A percentile compares a stretch with the other conserved stretches of the same genome.
These are phyloP conservation scores for Fusarium graminum DNA, from an alignment of 2,329 filamentous ascomycete genomes.

Conservation along the genomic window DNA sequence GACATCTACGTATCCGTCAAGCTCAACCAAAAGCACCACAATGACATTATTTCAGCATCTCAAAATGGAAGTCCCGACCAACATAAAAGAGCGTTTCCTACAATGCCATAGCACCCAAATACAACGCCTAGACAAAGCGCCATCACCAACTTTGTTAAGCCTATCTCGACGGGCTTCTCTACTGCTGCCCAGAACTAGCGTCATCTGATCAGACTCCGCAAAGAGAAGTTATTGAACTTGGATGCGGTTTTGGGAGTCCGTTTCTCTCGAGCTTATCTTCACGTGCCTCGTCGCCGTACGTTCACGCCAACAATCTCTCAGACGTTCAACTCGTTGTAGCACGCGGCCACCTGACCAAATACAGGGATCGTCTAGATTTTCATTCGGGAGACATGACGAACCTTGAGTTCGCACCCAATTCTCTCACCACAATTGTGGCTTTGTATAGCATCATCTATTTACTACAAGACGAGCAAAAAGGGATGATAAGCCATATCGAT, in stretches of 20 bases:
- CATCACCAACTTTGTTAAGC: slow-evolving; percentile 7
- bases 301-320: slow-evolving; percentile 27
- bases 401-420: slow-evolving; percentile 11
- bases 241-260: slow-evolving; percentile 25
- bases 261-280: slow-evolving; percentile 12
- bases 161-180: slow-evolving; percentile 9
- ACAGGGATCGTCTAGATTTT: not conserved
- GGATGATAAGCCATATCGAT: slow-evolving; percentile 5
- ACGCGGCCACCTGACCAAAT: not conserved
- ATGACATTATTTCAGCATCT: fast-evolving
- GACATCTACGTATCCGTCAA: not conserved
- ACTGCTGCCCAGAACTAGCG: slow-evolving; percentile 2
- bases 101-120: slow-evolving; percentile 17
- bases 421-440: slow-evolving; percentile 16
- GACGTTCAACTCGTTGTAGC: slow-evolving; percentile 18
- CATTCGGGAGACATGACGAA: slow-evolving; percentile 23
- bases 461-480: slow-evolving; percentile 13
- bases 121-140: slow-evolving; percentile 31
- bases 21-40: not conserved
- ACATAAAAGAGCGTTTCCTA: slow-evolving; percentile 16
- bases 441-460: slow-evolving; percentile 34
- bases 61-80: not conserved
- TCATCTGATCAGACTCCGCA: not conserved
- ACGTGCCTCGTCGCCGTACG: not conserved
- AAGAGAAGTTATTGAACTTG: slow-evolving; percentile 23